Percentiles rank a stretch among this genome's conserved stretches.
These are phyloP conservation scores for Phytomonas sp. DNA, from an alignment of 208 protist genomes.

Conservation along the genomic window DNA sequence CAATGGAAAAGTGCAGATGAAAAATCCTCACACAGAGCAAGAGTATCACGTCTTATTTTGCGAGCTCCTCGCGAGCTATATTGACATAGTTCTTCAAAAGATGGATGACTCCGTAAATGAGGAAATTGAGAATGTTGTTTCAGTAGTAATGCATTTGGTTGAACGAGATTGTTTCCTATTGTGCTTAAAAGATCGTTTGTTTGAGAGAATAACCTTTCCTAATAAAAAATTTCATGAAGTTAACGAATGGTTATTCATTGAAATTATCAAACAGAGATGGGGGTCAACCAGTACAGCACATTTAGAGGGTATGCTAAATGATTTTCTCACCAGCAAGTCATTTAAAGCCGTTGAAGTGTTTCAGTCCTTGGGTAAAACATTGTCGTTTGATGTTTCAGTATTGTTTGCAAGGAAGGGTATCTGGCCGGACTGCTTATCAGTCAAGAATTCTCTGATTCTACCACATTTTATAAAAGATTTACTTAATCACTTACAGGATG, in stretches of 20 bases:
- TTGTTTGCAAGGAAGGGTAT: slow-evolving; percentile 77
- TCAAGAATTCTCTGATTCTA: slow-evolving; percentile 21
- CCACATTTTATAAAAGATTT: slow-evolving; percentile 31
- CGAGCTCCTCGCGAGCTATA: slow-evolving; percentile 71
- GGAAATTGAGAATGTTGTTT: slow-evolving; percentile 54
- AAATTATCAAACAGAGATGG: slow-evolving; percentile 53
- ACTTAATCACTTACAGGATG: slow-evolving; percentile 38
- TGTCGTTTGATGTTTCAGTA: slow-evolving; percentile 36
- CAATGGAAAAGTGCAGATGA: slow-evolving; percentile 40
- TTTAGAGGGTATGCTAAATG: slow-evolving; percentile 83
- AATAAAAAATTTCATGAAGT: slow-evolving; percentile 43
- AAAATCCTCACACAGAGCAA: slow-evolving; percentile 2
- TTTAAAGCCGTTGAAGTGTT: not conserved
- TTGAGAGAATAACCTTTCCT: slow-evolving; percentile 70
- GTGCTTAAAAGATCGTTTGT: slow-evolving; percentile 65
- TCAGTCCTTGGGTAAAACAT: slow-evolving; percentile 1
- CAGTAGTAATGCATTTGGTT: slow-evolving; percentile 54
- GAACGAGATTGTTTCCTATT: slow-evolving; percentile 74
- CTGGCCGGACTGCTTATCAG: slow-evolving; percentile 48
- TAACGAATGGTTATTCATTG: slow-evolving; percentile 57
- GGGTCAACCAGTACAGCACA: slow-evolving; percentile 66
- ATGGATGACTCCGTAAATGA: slow-evolving; percentile 22
- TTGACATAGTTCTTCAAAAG: slow-evolving; percentile 62
- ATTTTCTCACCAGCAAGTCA: slow-evolving; percentile 36
- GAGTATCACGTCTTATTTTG: slow-evolving; percentile 38